Conservation (phyloP, 352 stramenopile genomes). For the Globisporangium cystogenes region DNA sequence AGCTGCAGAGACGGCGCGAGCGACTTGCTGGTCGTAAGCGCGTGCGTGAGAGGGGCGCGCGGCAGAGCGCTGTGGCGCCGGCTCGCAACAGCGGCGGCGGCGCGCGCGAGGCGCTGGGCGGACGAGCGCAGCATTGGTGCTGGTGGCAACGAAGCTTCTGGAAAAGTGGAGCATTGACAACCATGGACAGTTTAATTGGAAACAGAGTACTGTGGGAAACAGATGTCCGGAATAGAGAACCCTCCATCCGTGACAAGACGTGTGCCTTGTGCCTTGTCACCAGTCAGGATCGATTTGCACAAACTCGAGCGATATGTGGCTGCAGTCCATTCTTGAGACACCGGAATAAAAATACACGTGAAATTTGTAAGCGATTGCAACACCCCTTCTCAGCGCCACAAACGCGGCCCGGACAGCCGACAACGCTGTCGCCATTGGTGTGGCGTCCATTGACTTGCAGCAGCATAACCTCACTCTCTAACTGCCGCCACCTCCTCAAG, state of each 20-base stretch:
- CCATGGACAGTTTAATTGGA: too few relatives aligned
- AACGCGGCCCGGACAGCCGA: too few relatives aligned
- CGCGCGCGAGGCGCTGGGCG: conserved; percentile 35
- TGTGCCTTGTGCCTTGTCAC: too few relatives aligned
- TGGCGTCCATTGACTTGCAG: too few relatives aligned
- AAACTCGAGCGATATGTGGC: not conserved
- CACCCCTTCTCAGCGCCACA: too few relatives aligned
- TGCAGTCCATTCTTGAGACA: not conserved
- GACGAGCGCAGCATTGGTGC: conserved; percentile 54
- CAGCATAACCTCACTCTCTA: too few relatives aligned
- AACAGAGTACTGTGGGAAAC: not conserved
- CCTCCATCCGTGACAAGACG: not conserved
- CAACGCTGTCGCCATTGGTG: too few relatives aligned
- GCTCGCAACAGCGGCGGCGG: conserved; percentile 13
- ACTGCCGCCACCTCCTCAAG: too few relatives aligned
- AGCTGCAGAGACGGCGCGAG: conserved; percentile 29
- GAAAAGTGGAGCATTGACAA: too few relatives aligned
- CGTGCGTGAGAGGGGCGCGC: conserved; percentile 1
- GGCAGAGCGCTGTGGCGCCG: conserved; percentile 11
- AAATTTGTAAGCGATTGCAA: too few relatives aligned
- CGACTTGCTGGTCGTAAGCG: conserved; percentile 17
- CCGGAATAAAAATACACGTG: too few relatives aligned
- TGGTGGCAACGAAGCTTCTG: conserved; percentile 20
- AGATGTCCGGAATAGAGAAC: not conserved
- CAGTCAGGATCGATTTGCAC: too few relatives aligned